Base-by-base conservation (phyloP, 768 basidiomycete species). In the Hygrocybe coccinea region DNA sequence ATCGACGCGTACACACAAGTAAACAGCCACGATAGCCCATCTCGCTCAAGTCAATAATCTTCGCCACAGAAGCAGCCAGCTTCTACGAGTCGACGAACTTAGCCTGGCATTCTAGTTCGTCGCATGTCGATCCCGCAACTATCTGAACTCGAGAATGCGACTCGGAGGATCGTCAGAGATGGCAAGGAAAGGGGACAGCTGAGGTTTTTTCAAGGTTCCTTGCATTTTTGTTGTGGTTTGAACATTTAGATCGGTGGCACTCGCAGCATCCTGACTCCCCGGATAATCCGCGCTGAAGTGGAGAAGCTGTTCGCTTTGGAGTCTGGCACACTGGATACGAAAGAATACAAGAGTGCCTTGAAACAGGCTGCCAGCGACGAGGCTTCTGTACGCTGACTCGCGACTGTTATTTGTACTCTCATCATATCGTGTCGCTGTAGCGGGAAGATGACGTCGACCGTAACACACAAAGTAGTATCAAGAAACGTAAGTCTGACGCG, bases 281-380 rank as follows among this genome's bases (percentile, higher is more conserved):
- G 79, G 21, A 70, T 76, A 11, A 72, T 86, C 22, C 78, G 85
- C 11, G 65, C 69, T 54, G 62, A 72, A n/a, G 51, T 86, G 1
- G 85, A 85, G 66, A 60, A 69, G 22, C 60, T 71, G 21, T 71
- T 84, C 43, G 55, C 60, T 3, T 65, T 87, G n/a, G 71, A 74
- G 8, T 59, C 68, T 5, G 80, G 79, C 0, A 62, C 69, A 2
- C 66, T 87, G 38, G 75, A 77, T 25, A 61, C 56, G 24, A 63
- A 69, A 17, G 69, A 76, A 47, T 81, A 77, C 67, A 86, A 77
- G 63, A 55, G 60, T 14, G 62, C 71, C 2, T 63, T 88, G 22
- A 84, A 81, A 59, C 57, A 62, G 9, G 74, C 72, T 3, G 74
- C 74, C 24, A 62, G 44, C 21, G 44, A 65, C n/a, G 67, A 65